Evolutionary conservation across 257 asterid genomes (phyloP), one percentile per base, ranked within the genome.

Genomic region (Ehretia macrophylla): DNA sequence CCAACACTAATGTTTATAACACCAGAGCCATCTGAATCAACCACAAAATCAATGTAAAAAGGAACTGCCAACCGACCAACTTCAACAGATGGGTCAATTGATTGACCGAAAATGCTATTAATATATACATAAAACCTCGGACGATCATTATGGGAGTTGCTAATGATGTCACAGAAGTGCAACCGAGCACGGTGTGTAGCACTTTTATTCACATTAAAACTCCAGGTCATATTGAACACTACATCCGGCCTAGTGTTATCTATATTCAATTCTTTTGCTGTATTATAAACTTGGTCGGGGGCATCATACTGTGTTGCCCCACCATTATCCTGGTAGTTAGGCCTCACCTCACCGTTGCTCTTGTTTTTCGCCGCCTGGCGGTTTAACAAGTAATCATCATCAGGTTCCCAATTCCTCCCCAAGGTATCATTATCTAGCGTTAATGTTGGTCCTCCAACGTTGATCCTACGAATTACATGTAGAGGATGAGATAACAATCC

Each of bases 101-200:
- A 4, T 8, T 0, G 0, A 6, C 46, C 5, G 22, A 52, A 63
- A 14, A 23, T 11, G 20, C 62, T 23, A 32, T 75, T 44, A 8
- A 87, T 44, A 5, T 1, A 80, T 4, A 77, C 65, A 69, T 64
- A 27, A 66, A 84, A 84, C 1, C 0, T 8, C 32, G 56, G 5
- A 0, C 0, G 0, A 0, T 27, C 68, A 10, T 75, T 71, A 0
- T 53, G 0, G 8, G 57, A 12, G 0, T 0, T 0, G 38, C 76
- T 74, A 62, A 80, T 55, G 19, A 84, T 61, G 66, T 87, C 86
- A 22, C 90, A 84, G 59, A 87, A 82, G 10, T 87, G 94, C 14
- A 72, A 46, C 10, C 95, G 71, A 4, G 82, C 76, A 5, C 82
- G 65, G 65, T 77, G 70, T 0, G 0, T 5, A 42, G 62, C 73